Evolutionary conservation across 2,329 filamentous ascomycete species (phyloP), one percentile per base, ranked within the genome.

Genomic region (Colletotrichum aenigma): DNA sequence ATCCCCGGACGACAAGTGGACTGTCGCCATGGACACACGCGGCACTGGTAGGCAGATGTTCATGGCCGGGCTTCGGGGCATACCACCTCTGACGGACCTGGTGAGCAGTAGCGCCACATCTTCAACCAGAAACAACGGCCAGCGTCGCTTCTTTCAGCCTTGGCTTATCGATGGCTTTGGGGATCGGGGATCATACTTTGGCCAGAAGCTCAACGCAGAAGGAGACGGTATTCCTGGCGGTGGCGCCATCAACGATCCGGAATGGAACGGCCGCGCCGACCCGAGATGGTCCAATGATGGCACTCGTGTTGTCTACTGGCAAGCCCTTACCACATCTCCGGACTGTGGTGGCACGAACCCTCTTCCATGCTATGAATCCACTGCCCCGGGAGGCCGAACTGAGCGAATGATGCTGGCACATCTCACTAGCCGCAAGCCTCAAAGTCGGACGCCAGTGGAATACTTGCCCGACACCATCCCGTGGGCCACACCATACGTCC

Each of bases 211-310:
- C 75, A 87, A 88, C 65, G 81, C 76, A 0, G 84, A 75, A 3
- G 81, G 81, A 6, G 78, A 82, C 56, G 80, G 79, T 5, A 9
- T 67, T 2, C 71, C 67, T 0, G 82, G 75, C 6, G 76, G 72
- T 10, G 85, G 84, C 0, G 82, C 77, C 34, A 70, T 85, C 16
- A 84, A 85, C 65, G 85, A 87, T 64, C 83, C 86, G 0, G 81
- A 86, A 12, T 88, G 87, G 86, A 88, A 88, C 74, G 86, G 81
- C 5, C 78, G 79, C 5, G 87, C 86, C 8, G 86, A 88, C 74
- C 87, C 85, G 3, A 80, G 78, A 8, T 86, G 80, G 68, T 85
- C 83, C 8, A 78, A 77, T 3, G 86, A 88, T 74, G 83, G 83
- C 2, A 87, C 85, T 0, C 76, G 79, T 1, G 83, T 88, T n/a